Evolutionary conservation across 352 stramenopile species (phyloP).

Genomic region (Pythium brassicae): DNA sequence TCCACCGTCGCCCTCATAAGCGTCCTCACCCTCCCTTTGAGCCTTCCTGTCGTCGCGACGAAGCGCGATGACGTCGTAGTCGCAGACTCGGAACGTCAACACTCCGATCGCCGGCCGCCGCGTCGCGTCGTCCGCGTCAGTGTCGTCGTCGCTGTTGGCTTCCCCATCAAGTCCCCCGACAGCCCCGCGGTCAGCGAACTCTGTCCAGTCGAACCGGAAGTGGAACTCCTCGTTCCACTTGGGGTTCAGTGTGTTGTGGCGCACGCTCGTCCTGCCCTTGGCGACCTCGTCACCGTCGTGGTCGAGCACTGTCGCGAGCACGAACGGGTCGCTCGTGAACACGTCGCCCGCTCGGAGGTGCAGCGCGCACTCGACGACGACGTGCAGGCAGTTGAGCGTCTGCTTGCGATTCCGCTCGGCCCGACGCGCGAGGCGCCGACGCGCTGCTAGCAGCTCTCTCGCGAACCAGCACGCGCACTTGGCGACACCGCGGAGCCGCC

Average conservation of each 20-base stretch:
- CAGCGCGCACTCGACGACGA: constrained; percentile 47
- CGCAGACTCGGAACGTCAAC: constrained; percentile 22
- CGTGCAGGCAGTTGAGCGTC: constrained; percentile 48
- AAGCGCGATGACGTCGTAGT: constrained; percentile 34
- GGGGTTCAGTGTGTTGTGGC: constrained; percentile 45
- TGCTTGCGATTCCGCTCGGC: constrained; percentile 25
- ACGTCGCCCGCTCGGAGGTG: constrained; percentile 50
- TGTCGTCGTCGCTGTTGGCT: not conserved
- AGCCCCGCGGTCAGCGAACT: not conserved
- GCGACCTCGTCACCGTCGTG: constrained; percentile 21
- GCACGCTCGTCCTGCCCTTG: constrained; percentile 46
- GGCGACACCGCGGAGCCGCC: constrained; percentile 27
- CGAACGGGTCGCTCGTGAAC: constrained; percentile 63
- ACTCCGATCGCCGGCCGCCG: not conserved
- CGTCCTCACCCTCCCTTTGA: too few species aligned
- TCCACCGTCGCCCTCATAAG: constrained; percentile 10
- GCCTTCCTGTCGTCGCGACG: constrained; percentile 6
- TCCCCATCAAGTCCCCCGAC: not conserved
- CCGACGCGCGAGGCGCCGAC: constrained; percentile 17
- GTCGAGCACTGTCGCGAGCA: constrained; percentile 27
- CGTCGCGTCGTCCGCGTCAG: constrained; percentile 14
- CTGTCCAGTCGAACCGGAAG: constrained; percentile 19
- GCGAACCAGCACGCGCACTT: constrained; percentile 23
- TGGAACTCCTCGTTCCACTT: constrained; percentile 75
- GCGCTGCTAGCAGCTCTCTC: constrained; percentile 20